phyloP scores from a whole-genome alignment of 345 rosid species.

The Turritis glabra region DNA sequence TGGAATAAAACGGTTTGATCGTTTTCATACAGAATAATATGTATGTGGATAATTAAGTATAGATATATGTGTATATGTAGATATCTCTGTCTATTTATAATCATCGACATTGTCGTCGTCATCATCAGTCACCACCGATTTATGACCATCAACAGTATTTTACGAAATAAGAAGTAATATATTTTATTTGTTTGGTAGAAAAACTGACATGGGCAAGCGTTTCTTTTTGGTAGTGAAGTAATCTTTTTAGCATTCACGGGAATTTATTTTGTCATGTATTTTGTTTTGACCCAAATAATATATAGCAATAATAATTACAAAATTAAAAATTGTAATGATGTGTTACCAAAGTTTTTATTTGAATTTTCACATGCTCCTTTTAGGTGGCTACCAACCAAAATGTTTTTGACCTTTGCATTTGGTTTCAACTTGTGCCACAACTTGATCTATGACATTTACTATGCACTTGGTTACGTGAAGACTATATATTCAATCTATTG shows the following conservation, averaged over 20 bases:
- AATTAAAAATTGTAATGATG: background rate
- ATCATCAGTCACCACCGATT: constrained; percentile 8
- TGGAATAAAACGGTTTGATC: background rate
- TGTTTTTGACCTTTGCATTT: constrained; percentile 17
- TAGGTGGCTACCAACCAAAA: constrained; percentile 38
- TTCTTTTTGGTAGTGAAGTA: background rate
- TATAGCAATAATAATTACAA: background rate
- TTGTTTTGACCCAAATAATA: constrained; percentile 5
- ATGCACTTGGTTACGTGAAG: background rate
- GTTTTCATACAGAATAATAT: constrained; percentile 17
- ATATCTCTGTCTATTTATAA: background rate
- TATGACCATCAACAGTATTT: background rate
- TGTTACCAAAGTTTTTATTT: constrained; percentile 8
- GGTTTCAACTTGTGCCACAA: constrained; percentile 11
- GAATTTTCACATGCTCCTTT: constrained; percentile 15
- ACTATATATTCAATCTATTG: constrained; percentile 15
- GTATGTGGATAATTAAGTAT: background rate
- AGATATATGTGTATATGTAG: background rate
- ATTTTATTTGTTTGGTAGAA: constrained; percentile 21
- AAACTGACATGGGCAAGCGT: constrained; percentile 16
- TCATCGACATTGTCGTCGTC: background rate
- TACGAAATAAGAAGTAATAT: constrained; percentile 5
- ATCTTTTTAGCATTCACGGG: background rate
- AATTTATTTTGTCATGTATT: background rate
- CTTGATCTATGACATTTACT: background rate